Evolutionary conservation across 768 basidiomycete species (phyloP).

Genomic region (Pleurotus pulmonarius): DNA sequence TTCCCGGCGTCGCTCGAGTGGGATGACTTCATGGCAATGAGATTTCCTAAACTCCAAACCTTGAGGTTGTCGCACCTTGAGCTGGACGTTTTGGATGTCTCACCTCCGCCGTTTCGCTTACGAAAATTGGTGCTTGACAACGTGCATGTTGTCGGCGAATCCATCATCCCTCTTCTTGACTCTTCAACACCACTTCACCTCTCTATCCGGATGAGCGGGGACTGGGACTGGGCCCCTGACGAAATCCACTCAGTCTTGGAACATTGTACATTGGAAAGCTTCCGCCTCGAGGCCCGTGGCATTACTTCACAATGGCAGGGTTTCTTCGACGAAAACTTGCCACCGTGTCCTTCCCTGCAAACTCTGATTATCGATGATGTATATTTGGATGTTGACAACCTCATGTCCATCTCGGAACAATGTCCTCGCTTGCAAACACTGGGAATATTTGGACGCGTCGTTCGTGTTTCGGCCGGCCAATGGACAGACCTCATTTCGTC

Average conservation of each 20-base stretch:
- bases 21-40: conserved; percentile 46
- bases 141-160: conserved; percentile 37
- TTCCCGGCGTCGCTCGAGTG: conserved; percentile 43
- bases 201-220: conserved; percentile 28
- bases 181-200: conserved; percentile 34
- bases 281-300: conserved; percentile 39
- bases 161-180: conserved; percentile 35
- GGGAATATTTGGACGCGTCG: conserved; percentile 33
- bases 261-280: conserved; percentile 34
- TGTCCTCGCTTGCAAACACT: conserved; percentile 39
- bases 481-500: conserved; percentile 39
- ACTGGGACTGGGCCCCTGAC: conserved; percentile 24
- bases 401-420: conserved; percentile 27
- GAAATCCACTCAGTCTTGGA: conserved; percentile 36
- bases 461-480: conserved; percentile 31
- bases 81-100: conserved; percentile 33
- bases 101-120: conserved; percentile 22
- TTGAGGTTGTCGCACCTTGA: conserved; percentile 41
- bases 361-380: conserved; percentile 39
- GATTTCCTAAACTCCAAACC: conserved; percentile 38
- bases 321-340: conserved; percentile 27
- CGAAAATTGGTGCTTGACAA: conserved; percentile 33
- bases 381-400: conserved; percentile 30
- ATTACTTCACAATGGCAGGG: conserved; percentile 7
- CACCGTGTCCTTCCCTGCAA: conserved; percentile 25